phyloP scores from a whole-genome alignment of 768 basidiomycete species.

The Podaxis sp. region DNA sequence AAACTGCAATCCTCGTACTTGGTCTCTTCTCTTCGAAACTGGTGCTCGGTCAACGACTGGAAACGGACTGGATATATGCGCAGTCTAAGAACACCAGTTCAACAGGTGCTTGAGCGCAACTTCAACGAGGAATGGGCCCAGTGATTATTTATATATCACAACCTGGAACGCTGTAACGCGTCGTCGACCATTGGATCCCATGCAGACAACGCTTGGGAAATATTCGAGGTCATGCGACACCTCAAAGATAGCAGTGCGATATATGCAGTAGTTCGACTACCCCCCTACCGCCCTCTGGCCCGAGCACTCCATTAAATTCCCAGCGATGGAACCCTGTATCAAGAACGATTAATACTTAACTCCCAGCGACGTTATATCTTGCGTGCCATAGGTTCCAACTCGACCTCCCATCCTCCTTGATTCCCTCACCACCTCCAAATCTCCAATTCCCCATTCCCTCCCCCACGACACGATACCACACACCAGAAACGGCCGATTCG shows the following conservation, averaged over 20 bases:
- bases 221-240: neutral
- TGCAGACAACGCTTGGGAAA: neutral
- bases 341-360: neutral
- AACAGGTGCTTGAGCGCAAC: neutral
- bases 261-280: neutral
- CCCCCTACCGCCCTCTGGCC: neutral
- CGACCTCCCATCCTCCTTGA: neutral
- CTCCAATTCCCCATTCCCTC: neutral
- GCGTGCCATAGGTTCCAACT: slow-evolving; percentile 1
- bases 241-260: neutral
- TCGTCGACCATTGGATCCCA: neutral
- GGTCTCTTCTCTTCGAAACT: no score
- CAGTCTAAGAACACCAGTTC: neutral
- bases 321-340: neutral
- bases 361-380: slow-evolving; percentile 15
- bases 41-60: no score
- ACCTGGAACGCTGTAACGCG: neutral
- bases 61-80: no score
- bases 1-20: no score
- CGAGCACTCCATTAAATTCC: neutral
- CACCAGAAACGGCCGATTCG: neutral
- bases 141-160: neutral
- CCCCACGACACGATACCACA: neutral
- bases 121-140: neutral
- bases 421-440: neutral